Conservation (phyloP, 805 yeast genomes). For the Candida awuae region DNA sequence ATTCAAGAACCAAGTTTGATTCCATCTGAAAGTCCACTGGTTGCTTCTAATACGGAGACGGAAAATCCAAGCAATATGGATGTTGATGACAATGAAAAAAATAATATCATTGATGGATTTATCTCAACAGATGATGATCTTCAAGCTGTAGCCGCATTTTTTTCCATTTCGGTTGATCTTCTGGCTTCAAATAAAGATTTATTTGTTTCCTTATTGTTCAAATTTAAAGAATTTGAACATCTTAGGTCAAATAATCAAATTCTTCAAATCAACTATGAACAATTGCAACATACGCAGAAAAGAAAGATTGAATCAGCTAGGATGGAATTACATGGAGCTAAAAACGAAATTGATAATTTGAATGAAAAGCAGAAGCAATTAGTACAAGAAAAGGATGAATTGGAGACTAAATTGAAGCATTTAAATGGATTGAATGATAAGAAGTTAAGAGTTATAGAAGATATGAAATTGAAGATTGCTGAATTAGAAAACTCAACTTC, state of each 20-base stretch:
- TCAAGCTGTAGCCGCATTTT: slow-evolving; percentile 28
- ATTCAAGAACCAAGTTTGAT: too few species aligned
- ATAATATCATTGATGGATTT: slow-evolving; percentile 3
- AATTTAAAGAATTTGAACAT: slow-evolving; percentile 29
- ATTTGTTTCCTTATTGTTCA: slow-evolving; percentile 24
- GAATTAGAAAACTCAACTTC: slow-evolving; percentile 24
- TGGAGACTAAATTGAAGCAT: slow-evolving; percentile 9
- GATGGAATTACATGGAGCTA: slow-evolving; percentile 21
- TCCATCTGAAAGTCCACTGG: too few species aligned
- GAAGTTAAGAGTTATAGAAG: slow-evolving; percentile 10
- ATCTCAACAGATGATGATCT: slow-evolving; percentile 9
- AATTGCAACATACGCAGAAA: slow-evolving; percentile 27
- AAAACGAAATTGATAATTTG: slow-evolving; percentile 19
- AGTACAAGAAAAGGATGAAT: slow-evolving; percentile 16
- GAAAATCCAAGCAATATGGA: not conserved
- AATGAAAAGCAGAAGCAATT: slow-evolving; percentile 17
- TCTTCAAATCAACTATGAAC: slow-evolving; percentile 35
- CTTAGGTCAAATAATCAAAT: slow-evolving; percentile 32
- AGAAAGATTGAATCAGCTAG: slow-evolving; percentile 29
- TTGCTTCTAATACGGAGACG: not conserved
- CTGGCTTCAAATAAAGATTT: slow-evolving; percentile 19
- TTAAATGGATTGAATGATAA: not conserved
- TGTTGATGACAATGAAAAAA: not conserved
- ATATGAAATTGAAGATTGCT: slow-evolving; percentile 13
- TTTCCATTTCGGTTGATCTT: slow-evolving; percentile 22